Conservation (phyloP, 164 flowering plant species). For the Sedum album region DNA sequence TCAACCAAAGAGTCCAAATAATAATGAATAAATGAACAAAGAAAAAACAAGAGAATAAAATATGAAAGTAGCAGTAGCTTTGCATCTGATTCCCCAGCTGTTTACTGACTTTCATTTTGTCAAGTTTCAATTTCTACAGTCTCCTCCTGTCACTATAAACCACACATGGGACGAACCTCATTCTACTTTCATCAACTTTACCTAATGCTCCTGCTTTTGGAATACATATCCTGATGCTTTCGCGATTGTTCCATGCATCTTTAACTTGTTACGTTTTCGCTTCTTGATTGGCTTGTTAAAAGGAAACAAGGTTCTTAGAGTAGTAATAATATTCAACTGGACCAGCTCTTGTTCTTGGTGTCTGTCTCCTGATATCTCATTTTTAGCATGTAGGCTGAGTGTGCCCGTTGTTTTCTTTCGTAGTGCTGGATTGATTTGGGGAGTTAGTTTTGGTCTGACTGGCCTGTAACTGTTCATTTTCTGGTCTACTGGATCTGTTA, state of each 20-base stretch:
- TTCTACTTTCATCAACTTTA: background rate
- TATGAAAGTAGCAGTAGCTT: background rate
- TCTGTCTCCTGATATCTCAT: no score
- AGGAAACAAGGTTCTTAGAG: background rate
- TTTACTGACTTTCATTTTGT: background rate
- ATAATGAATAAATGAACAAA: no score
- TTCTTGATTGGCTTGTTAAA: background rate
- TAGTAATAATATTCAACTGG: background rate
- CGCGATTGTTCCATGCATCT: background rate
- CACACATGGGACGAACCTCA: slow-evolving; percentile 1
- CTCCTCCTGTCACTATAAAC: background rate
- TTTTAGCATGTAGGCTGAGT: no score
- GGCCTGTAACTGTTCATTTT: no score
- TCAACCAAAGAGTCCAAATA: no score
- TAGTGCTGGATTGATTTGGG: no score
- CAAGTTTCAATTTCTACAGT: background rate
- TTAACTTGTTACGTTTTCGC: background rate
- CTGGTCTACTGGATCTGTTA: background rate
- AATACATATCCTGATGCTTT: slow-evolving; percentile 3
- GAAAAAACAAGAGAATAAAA: background rate
- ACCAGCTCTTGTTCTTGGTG: no score
- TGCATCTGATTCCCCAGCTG: slow-evolving; percentile 1
- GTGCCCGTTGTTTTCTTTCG: no score
- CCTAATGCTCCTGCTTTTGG: background rate
- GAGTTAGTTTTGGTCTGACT: no score